Percentiles rank a stretch among this genome's conserved stretches.
Conservation (phyloP, 176 grass and related monocot genomes). For the Oryza meyeriana region DNA sequence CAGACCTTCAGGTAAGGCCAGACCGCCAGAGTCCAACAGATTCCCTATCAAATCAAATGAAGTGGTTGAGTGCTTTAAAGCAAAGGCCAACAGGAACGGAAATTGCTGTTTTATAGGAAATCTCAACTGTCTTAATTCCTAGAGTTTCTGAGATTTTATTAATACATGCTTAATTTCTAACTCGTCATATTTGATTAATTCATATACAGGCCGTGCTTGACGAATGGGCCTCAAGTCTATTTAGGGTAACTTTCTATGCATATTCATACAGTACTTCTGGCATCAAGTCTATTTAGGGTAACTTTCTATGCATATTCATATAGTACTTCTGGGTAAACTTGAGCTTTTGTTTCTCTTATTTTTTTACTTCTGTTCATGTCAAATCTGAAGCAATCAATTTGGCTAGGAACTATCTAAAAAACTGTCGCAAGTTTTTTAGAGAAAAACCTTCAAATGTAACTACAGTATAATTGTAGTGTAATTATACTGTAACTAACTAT, state of each 20-base stretch:
- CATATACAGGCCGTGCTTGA: constrained; percentile 81
- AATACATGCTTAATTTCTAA: constrained; percentile 29
- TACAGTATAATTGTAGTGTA: too few species aligned
- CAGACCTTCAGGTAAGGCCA: constrained; percentile 75
- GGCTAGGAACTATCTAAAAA: too few species aligned
- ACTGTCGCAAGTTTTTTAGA: too few species aligned
- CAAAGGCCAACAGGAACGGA: neutral
- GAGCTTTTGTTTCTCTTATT: neutral
- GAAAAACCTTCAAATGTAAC: too few species aligned
- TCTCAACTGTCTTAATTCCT: constrained; percentile 9
- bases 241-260: constrained; percentile 62
- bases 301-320: constrained; percentile 19
- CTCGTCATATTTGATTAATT: constrained; percentile 14
- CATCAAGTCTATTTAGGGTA: constrained; percentile 93
- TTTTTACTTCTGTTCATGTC: neutral
- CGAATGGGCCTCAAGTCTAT: constrained; percentile 94
- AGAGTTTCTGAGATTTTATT: neutral
- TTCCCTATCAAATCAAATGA: constrained; percentile 9
- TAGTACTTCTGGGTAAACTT: constrained; percentile 7
- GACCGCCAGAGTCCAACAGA: neutral
- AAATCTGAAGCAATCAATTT: neutral
- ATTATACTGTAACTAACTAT: too few species aligned
- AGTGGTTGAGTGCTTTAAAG: constrained; percentile 4
- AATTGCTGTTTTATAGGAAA: neutral
- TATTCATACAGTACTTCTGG: constrained; percentile 21